A percentile compares a stretch with the other conserved stretches of the same genome.
Conservation (phyloP, 2,329 filamentous ascomycete species). For the Xylariaceae sp. region DNA sequence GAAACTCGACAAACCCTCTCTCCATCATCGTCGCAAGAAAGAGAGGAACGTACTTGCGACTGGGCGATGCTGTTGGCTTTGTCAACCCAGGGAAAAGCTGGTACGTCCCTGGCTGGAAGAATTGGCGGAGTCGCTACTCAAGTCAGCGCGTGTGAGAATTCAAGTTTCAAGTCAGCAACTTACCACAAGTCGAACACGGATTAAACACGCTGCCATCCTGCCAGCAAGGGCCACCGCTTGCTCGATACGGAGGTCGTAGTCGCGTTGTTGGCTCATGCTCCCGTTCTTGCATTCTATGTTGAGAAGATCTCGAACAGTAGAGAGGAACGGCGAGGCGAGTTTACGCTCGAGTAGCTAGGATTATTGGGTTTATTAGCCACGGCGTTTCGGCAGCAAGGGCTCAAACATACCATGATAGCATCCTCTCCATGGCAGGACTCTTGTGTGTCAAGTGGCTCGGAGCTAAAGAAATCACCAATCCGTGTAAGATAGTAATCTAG, state of each 20-base stretch:
- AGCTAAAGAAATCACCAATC: slow-evolving; percentile 37
- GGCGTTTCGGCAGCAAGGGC: too few relatives aligned
- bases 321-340: slow-evolving; percentile 42
- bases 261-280: slow-evolving; percentile 19
- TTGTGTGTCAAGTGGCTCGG: slow-evolving; percentile 31
- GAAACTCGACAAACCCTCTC: slow-evolving; percentile 41
- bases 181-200: slow-evolving; percentile 39
- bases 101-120: slow-evolving; percentile 45
- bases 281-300: slow-evolving; percentile 24
- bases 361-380: too few relatives aligned
- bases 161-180: slow-evolving; percentile 20
- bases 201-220: slow-evolving; percentile 40
- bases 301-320: slow-evolving; percentile 39
- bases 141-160: slow-evolving; percentile 20
- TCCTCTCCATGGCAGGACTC: slow-evolving; percentile 41
- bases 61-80: slow-evolving; percentile 34
- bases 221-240: slow-evolving; percentile 41
- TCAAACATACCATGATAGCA: slow-evolving; percentile 38
- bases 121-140: slow-evolving; percentile 36
- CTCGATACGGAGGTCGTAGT: slow-evolving; percentile 36
- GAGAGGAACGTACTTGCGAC: slow-evolving; percentile 43
- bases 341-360: slow-evolving; percentile 43
- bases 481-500: slow-evolving; percentile 42
- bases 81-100: slow-evolving; percentile 43
- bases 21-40: slow-evolving; percentile 48